Evolutionary conservation across 1,284 basidiomycete species (phyloP).

Genomic region (Ceratobasidium sp.): DNA sequence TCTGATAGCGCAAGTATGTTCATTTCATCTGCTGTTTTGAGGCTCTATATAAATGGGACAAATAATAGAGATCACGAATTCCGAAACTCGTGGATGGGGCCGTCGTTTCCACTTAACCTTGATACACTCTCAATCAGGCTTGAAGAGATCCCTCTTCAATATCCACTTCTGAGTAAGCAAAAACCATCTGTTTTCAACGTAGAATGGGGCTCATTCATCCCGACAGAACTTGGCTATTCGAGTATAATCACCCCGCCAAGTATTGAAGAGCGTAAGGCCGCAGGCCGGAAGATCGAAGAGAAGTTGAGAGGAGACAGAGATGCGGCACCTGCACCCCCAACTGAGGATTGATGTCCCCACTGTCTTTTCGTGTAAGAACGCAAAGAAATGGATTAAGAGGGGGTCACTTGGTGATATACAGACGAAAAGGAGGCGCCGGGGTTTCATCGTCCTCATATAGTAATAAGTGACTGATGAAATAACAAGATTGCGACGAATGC

Average conservation of each 20-base stretch:
- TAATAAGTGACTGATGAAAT: conserved; percentile 37
- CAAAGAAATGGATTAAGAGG: neutral
- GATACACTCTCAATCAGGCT: conserved; percentile 58
- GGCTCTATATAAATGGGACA: neutral
- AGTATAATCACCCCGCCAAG: conserved; percentile 53
- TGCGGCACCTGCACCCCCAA: conserved; percentile 59
- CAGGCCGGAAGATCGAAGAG: conserved; percentile 60
- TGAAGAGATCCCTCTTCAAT: conserved; percentile 70
- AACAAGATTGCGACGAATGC: neutral
- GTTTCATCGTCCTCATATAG: conserved; percentile 30
- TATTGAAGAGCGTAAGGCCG: conserved; percentile 58
- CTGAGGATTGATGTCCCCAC: neutral
- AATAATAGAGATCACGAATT: conserved; percentile 64
- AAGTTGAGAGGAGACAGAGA: conserved; percentile 60
- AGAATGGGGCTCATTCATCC: neutral
- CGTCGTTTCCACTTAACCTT: conserved; percentile 69
- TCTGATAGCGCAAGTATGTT: conserved; percentile 40
- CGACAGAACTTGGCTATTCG: conserved; percentile 62
- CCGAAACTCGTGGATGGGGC: conserved; percentile 74
- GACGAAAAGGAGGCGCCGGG: neutral
- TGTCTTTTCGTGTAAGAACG: neutral
- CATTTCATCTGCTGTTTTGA: conserved; percentile 20
- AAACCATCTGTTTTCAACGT: too few relatives aligned
- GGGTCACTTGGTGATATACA: neutral
- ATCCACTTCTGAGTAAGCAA: conserved; percentile 67